Conservation (phyloP, 176 grass and related monocot species). For the Stipa capillata region DNA sequence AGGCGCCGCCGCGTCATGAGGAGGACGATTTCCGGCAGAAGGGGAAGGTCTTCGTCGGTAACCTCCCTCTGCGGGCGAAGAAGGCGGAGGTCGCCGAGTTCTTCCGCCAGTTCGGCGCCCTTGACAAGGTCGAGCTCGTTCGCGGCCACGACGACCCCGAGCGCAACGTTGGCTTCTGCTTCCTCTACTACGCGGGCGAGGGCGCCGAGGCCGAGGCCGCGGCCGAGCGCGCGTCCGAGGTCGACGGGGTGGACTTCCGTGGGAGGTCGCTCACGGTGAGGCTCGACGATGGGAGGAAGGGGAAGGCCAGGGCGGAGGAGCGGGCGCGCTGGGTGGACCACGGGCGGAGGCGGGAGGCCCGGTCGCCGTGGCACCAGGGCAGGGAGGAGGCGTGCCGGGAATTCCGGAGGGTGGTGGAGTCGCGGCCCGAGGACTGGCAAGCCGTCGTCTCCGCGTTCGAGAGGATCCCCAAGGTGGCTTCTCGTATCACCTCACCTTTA, state of each 20-base stretch:
- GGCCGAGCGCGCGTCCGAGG: slow-evolving; percentile 50
- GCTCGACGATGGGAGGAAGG: slow-evolving; percentile 73
- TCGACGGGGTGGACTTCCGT: slow-evolving; percentile 80
- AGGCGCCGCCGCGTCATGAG: neutral
- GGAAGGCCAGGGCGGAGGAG: slow-evolving; percentile 61
- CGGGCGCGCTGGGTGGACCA: slow-evolving; percentile 44
- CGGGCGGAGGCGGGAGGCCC: slow-evolving; percentile 34
- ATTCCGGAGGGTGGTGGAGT: slow-evolving; percentile 65
- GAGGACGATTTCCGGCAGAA: slow-evolving; percentile 60
- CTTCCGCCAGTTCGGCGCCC: slow-evolving; percentile 83
- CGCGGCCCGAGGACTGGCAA: slow-evolving; percentile 78
- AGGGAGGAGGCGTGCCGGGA: slow-evolving; percentile 61
- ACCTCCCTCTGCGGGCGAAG: slow-evolving; percentile 60
- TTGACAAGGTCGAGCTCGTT: slow-evolving; percentile 80
- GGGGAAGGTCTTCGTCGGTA: slow-evolving; percentile 84
- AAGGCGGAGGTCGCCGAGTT: slow-evolving; percentile 77
- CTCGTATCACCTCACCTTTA: neutral
- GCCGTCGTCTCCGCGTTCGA: slow-evolving; percentile 85
- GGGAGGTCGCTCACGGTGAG: slow-evolving; percentile 70
- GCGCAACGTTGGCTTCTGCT: slow-evolving; percentile 89
- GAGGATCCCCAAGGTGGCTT: slow-evolving; percentile 69
- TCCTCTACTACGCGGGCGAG: slow-evolving; percentile 71
- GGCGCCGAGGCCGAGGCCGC: slow-evolving; percentile 47
- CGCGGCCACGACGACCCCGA: slow-evolving; percentile 63
- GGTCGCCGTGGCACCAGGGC: slow-evolving; percentile 68